A percentile compares a stretch with the other conserved stretches of the same genome.
Conservation (phyloP, 345 rosid species). For the Salix caprea region DNA sequence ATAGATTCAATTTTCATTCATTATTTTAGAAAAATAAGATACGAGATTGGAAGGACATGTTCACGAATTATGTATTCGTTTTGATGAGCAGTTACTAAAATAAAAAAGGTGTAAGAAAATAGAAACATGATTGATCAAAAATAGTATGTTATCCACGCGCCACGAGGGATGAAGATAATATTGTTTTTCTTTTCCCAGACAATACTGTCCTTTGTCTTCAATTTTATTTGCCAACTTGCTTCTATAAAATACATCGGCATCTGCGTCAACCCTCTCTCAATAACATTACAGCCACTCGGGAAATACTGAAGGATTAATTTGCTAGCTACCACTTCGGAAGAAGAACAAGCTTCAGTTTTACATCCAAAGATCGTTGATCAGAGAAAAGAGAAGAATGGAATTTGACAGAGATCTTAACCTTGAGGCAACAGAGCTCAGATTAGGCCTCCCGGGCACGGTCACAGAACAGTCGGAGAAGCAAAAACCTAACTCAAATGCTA, state of each 20-base stretch:
- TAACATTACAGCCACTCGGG: background rate
- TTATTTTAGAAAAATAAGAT: too few species aligned
- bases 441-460: slow-evolving; percentile 36
- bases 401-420: slow-evolving; percentile 37
- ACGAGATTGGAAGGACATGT: too few species aligned
- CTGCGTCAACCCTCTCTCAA: background rate
- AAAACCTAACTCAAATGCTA: background rate
- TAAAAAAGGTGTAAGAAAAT: background rate
- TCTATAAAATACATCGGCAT: background rate
- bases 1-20: too few species aligned
- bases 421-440: slow-evolving; percentile 44
- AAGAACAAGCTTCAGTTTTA: background rate
- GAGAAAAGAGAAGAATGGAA: slow-evolving; percentile 8
- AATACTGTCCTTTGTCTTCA: background rate
- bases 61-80: too few species aligned
- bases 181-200: background rate
- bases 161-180: background rate
- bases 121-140: background rate
- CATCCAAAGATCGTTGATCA: background rate
- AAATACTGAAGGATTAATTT: background rate
- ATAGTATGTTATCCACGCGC: slow-evolving; percentile 16
- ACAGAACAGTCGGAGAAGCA: slow-evolving; percentile 5
- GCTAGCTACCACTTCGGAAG: background rate
- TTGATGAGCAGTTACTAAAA: background rate
- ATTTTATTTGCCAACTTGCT: background rate